Evolutionary conservation across 2,329 filamentous ascomycete species (phyloP), one percentile per base, ranked within the genome.

Genomic region (Phialophora expanda): DNA sequence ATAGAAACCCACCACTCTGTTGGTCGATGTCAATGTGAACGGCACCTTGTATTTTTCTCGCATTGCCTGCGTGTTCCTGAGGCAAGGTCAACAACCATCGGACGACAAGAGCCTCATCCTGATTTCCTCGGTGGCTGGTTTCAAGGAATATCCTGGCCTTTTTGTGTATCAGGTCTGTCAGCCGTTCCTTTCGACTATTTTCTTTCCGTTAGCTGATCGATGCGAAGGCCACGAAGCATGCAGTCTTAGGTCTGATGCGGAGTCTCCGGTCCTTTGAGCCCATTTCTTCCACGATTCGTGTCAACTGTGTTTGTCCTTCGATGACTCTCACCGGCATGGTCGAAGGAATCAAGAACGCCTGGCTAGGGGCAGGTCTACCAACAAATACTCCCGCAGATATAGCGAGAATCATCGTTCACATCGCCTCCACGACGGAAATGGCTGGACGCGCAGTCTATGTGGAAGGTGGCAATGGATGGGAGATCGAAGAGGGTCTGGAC

Each of bases 221-320:
- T 4, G 3, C 6, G 3, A 20, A 65, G 56, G 62, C 82, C 0
- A 76, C 78, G 4, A 84, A 85, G 69, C 82, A 84, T 66, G 83
- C 80, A 11, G 77, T 85, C 0, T 75, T 82, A 30, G 83, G 83
- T 0, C 73, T 84, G 14, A 82, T 84, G 80, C 76, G 82, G 22
- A 76, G 78, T 6, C 72, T 84, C 38, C 75, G 80, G 48, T 70
- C 69, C 61, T 78, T 73, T 61, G 66, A 76, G 46, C 70, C 72
- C 11, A 70, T 69, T 4, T 74, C 75, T 1, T 53, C 32, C 11
- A 56, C 75, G 46, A 76, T 82, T 48, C 75, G 80, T 7, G 77
- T 81, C 56, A 82, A 82, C 64, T 76, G 76, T 0, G 73, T 82
- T 38, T 81, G 57, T 41, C 65, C 61, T 7, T 81, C 79, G 78